Conservation (phyloP, 2,329 filamentous ascomycete species). For the Arthrinium phaeospermum region DNA sequence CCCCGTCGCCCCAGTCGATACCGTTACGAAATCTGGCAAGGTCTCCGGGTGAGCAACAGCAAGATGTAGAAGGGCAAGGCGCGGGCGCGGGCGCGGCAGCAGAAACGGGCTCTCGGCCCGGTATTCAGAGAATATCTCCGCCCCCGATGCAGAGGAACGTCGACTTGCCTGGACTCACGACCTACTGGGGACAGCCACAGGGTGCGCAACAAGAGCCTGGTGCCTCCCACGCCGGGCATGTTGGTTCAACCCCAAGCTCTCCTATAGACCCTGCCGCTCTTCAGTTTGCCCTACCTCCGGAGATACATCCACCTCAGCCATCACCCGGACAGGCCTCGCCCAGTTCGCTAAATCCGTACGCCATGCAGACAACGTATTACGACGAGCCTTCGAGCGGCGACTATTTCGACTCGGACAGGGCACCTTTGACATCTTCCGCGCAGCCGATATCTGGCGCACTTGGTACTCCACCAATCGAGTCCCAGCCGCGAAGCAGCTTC, state of each 20-base stretch:
- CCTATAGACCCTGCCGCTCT: slow-evolving; percentile 60
- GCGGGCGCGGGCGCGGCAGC: slow-evolving; percentile 35
- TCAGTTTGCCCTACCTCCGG: slow-evolving; percentile 61
- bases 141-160: slow-evolving; percentile 33
- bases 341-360: slow-evolving; percentile 37
- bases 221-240: slow-evolving; percentile 25
- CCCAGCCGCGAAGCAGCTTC: slow-evolving; percentile 58
- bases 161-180: slow-evolving; percentile 51
- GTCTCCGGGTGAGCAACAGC: slow-evolving; percentile 22
- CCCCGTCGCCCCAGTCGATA: slow-evolving; percentile 66
- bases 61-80: slow-evolving; percentile 24
- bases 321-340: slow-evolving; percentile 33
- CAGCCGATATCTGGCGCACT: slow-evolving; percentile 61
- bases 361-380: slow-evolving; percentile 47
- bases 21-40: slow-evolving; percentile 67
- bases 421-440: slow-evolving; percentile 61
- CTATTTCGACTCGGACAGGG: slow-evolving; percentile 61
- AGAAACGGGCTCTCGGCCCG: slow-evolving; percentile 21
- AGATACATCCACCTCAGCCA: slow-evolving; percentile 45
- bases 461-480: slow-evolving; percentile 45
- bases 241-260: slow-evolving; percentile 46
- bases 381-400: slow-evolving; percentile 46
- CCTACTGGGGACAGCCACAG: slow-evolving; percentile 59
- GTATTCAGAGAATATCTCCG: slow-evolving; percentile 27
- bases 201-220: slow-evolving; percentile 46